These are phyloP conservation scores for Hygrocybe punicea DNA, from an alignment of 768 basidiomycete genomes.

Conservation along the genomic window DNA sequence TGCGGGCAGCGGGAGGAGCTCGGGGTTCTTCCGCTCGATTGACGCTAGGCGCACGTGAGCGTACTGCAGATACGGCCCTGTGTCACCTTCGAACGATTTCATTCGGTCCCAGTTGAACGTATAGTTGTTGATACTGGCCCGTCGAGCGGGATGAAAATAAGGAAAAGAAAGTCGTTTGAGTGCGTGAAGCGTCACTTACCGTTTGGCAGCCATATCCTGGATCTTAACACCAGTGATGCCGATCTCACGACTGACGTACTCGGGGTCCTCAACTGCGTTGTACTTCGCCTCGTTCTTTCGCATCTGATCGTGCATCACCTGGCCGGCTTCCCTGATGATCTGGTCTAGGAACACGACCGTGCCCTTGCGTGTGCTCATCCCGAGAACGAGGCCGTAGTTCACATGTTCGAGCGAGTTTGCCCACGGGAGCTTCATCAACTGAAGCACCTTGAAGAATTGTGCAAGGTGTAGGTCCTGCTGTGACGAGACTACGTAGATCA, in stretches of 20 bases:
- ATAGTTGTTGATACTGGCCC: constrained; percentile 86
- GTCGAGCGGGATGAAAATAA: not conserved
- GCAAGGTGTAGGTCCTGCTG: constrained; percentile 84
- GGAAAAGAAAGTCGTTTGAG: not conserved
- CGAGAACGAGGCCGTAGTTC: constrained; percentile 88
- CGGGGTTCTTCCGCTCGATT: constrained; percentile 87
- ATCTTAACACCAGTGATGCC: constrained; percentile 97
- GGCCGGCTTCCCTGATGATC: constrained; percentile 83
- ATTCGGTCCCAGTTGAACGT: constrained; percentile 92
- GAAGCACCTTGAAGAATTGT: constrained; percentile 92
- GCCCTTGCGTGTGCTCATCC: constrained; percentile 93
- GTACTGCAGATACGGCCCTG: constrained; percentile 94
- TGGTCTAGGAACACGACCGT: constrained; percentile 94
- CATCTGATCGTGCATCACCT: constrained; percentile 97
- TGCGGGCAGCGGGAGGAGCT: constrained; percentile 72
- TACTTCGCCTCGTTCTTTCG: constrained; percentile 92
- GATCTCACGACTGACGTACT: constrained; percentile 71
- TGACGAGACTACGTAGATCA: constrained; percentile 90
- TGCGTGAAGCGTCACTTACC: constrained; percentile 53
- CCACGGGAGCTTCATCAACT: constrained; percentile 88
- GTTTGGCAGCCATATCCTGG: constrained; percentile 93
- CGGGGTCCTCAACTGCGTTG: constrained; percentile 81
- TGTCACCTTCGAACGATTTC: constrained; percentile 95
- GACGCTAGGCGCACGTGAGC: constrained; percentile 91
- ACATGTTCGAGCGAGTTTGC: constrained; percentile 80